These are phyloP conservation scores for Aspergillus homomorphus DNA, from an alignment of 495 filamentous ascomycete species.

Conservation along the genomic window DNA sequence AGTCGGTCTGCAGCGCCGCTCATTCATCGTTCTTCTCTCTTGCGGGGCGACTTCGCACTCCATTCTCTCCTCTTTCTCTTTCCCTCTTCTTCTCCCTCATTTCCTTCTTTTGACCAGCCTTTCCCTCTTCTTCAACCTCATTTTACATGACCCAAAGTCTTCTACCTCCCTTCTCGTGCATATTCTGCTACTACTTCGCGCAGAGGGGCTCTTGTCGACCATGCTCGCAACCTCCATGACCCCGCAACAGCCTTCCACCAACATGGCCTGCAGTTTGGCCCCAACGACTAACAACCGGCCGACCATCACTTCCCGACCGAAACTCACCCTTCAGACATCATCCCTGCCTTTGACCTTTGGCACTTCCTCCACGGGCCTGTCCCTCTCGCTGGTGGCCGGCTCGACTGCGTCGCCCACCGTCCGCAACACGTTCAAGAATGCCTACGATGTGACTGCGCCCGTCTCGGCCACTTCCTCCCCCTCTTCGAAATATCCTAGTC, in stretches of 20 bases:
- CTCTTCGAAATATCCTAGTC: constrained; percentile 27
- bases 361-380: constrained; percentile 52
- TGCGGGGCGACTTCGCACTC: constrained; percentile 12
- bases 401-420: constrained; percentile 68
- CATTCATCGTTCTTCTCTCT: constrained; percentile 9
- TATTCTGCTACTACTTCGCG: background rate
- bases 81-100: constrained; percentile 9
- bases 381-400: constrained; percentile 54
- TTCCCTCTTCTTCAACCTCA: constrained; percentile 18
- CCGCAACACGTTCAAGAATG: constrained; percentile 80
- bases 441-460: constrained; percentile 66
- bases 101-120: constrained; percentile 17
- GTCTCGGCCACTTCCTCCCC: constrained; percentile 54
- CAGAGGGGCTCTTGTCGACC: constrained; percentile 11
- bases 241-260: constrained; percentile 9
- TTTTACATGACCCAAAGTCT: background rate
- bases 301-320: constrained; percentile 59
- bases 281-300: constrained; percentile 34
- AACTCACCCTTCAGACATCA: constrained; percentile 75
- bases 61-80: constrained; percentile 8
- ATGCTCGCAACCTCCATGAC: constrained; percentile 20
- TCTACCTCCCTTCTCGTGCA: constrained; percentile 1
- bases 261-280: constrained; percentile 26
- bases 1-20: background rate
- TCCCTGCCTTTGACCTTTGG: constrained; percentile 51